Conservation (phyloP, 805 yeast genomes). For the Wickerhamiella shivajii region DNA sequence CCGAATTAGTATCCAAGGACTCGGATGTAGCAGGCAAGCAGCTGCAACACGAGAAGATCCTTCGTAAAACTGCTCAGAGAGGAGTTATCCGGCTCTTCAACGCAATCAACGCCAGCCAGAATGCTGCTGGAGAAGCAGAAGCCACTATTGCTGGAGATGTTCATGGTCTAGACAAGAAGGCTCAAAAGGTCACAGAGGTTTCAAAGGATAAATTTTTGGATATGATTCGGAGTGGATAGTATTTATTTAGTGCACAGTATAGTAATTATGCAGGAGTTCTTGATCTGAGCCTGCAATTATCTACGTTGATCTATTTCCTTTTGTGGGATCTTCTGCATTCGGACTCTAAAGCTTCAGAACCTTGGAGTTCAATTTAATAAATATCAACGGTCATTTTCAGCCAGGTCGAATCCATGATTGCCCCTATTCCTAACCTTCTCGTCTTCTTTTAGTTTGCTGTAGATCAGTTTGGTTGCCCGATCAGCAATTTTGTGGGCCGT, state of each 20-base stretch:
- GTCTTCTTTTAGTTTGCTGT: constrained; percentile 40
- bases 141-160: constrained; percentile 6
- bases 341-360: too few relatives aligned
- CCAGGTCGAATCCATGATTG: constrained; percentile 21
- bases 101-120: constrained; percentile 67
- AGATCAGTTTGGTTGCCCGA: constrained; percentile 48
- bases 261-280: too few relatives aligned
- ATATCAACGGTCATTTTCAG: constrained; percentile 20
- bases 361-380: too few relatives aligned
- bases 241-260: too few relatives aligned
- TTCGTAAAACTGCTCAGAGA: constrained; percentile 70
- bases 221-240: constrained; percentile 37
- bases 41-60: constrained; percentile 50
- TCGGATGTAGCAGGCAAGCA: constrained; percentile 40
- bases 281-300: too few relatives aligned
- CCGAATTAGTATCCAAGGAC: constrained; percentile 47
- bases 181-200: constrained; percentile 48
- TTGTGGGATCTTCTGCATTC: too few relatives aligned
- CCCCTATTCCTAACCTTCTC: constrained; percentile 33
- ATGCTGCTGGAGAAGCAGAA: constrained; percentile 31
- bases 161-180: constrained; percentile 22
- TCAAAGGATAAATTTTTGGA: constrained; percentile 84
- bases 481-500: constrained; percentile 53
- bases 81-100: constrained; percentile 80
- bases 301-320: too few relatives aligned